Percentiles rank a stretch among this genome's conserved stretches.
phyloP scores from a whole-genome alignment of 257 asterid genomes.

The Striga asiatica region DNA sequence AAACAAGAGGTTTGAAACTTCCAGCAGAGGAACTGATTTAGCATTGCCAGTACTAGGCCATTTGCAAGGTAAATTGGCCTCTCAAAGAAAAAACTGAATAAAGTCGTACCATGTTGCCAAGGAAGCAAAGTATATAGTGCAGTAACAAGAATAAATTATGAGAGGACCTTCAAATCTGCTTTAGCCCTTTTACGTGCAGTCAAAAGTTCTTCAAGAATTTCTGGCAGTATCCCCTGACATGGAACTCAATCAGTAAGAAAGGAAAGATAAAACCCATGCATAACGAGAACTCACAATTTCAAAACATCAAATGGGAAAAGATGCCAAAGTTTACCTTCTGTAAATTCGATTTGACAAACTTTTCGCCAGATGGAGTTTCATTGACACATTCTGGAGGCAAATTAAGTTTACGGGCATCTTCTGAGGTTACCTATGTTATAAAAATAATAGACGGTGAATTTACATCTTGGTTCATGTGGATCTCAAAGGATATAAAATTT shows the following conservation, averaged over 20 bases:
- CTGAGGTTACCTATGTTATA: constrained; percentile 65
- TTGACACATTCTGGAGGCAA: constrained; percentile 73
- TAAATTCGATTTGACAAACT: constrained; percentile 68
- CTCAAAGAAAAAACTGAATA: neutral
- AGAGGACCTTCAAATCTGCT: constrained; percentile 90
- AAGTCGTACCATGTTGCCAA: constrained; percentile 5
- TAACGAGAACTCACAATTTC: neutral
- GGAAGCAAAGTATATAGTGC: constrained; percentile 1
- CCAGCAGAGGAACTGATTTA: constrained; percentile 2
- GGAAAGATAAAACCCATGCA: neutral
- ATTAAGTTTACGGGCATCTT: constrained; percentile 73
- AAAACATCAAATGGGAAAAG: neutral
- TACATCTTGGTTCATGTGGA: neutral
- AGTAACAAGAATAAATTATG: constrained; percentile 5
- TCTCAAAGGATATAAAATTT: constrained; percentile 7
- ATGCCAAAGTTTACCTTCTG: constrained; percentile 57
- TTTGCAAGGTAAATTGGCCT: constrained; percentile 1
- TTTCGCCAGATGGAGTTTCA: constrained; percentile 98
- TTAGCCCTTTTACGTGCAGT: constrained; percentile 94
- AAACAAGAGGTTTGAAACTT: constrained; percentile 5
- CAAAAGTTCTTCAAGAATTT: constrained; percentile 95
- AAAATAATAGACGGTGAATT: constrained; percentile 9
- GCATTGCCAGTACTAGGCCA: neutral
- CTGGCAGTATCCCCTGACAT: constrained; percentile 90
- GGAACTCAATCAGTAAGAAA: constrained; percentile 13